Percentiles rank a stretch among this genome's conserved stretches.
phyloP scores from a whole-genome alignment of 75 land plant genomes.

The Picea glauca region DNA sequence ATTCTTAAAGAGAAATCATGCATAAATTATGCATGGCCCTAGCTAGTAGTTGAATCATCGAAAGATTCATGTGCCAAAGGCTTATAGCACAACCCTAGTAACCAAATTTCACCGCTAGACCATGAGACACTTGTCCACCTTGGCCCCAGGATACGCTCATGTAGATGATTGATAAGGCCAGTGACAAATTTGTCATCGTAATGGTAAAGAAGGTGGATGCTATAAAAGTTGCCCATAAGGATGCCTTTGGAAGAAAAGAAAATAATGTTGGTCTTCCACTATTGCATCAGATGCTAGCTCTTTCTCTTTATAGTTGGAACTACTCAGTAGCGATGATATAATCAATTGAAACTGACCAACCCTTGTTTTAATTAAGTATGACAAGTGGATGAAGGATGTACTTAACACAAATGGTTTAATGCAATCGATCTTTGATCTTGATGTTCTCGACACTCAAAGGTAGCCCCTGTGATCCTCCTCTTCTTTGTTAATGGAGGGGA shows the following conservation, averaged over 20 bases:
- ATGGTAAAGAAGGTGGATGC: slow-evolving; percentile 27
- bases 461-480: no score
- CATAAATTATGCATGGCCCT: slow-evolving; percentile 45
- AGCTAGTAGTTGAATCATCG: slow-evolving; percentile 10
- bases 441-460: no score
- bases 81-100: slow-evolving; percentile 74
- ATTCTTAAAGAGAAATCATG: slow-evolving; percentile 81
- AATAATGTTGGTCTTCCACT: slow-evolving; percentile 3
- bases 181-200: slow-evolving; percentile 39
- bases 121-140: slow-evolving; percentile 28
- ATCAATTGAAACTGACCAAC: no score
- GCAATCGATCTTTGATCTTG: no score
- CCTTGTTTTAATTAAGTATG: no score
- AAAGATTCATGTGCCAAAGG: slow-evolving; percentile 30
- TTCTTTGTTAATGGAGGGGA: no score
- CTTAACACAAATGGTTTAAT: no score
- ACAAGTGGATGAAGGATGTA: no score
- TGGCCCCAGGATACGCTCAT: slow-evolving; percentile 71
- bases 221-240: slow-evolving; percentile 34
- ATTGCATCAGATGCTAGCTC: slow-evolving; percentile 3
- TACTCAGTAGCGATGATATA: background rate
- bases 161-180: slow-evolving; percentile 79
- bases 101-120: slow-evolving; percentile 71
- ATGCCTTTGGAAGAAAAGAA: slow-evolving; percentile 13
- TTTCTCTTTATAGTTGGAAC: background rate